Evolutionary conservation across 257 asterid species (phyloP).

Genomic region (Gentiana straminea): DNA sequence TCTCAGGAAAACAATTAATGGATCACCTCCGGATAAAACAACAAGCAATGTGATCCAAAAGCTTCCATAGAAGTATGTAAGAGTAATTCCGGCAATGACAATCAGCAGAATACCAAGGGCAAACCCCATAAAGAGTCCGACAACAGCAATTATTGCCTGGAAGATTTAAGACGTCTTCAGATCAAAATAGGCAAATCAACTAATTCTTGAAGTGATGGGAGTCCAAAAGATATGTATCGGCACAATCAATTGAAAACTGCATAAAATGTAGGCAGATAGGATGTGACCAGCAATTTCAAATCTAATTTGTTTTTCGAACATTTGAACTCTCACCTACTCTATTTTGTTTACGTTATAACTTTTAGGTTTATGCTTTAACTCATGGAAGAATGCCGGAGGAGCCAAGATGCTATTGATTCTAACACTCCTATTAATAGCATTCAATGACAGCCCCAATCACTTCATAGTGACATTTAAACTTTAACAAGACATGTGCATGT

Average conservation of each 20-base stretch:
- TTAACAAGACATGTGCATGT: neutral
- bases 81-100: slow-evolving; percentile 30
- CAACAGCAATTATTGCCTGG: slow-evolving; percentile 48
- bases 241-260: neutral
- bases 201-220: neutral
- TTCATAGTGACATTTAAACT: neutral
- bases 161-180: slow-evolving; percentile 8
- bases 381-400: neutral
- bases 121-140: slow-evolving; percentile 62
- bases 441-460: neutral
- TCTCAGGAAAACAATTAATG: slow-evolving; percentile 10
- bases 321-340: neutral
- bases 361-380: neutral
- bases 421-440: neutral
- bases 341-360: too few relatives aligned
- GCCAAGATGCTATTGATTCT: neutral
- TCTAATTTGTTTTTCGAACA: neutral
- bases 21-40: slow-evolving; percentile 62
- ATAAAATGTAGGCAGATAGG: neutral
- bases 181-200: neutral
- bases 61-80: slow-evolving; percentile 82
- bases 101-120: slow-evolving; percentile 39
- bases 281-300: neutral
- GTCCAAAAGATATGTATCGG: too few relatives aligned
- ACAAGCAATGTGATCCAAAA: slow-evolving; percentile 68